Percentiles rank a stretch among this genome's conserved stretches.
Evolutionary conservation across 1,284 basidiomycete genomes (phyloP).

Genomic region (Puccinia polysora): DNA sequence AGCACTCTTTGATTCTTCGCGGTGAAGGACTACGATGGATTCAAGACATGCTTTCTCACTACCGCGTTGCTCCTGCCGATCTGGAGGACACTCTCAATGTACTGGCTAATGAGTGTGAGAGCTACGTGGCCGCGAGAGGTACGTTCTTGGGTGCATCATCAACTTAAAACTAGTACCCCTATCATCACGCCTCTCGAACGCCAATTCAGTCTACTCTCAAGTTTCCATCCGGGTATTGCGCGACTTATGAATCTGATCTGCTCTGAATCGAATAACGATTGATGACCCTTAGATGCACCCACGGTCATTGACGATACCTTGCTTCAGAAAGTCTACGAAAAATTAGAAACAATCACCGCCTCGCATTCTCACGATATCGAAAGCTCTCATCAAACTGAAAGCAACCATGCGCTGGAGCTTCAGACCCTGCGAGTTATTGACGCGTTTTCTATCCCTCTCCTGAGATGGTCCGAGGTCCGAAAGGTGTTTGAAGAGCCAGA

Average conservation of each 20-base stretch:
- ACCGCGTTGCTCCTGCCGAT: conserved; percentile 33
- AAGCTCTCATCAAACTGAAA: conserved; percentile 9
- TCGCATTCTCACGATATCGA: conserved; percentile 5
- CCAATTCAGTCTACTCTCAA: no score
- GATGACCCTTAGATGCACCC: conserved; percentile 2
- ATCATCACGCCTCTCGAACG: no score
- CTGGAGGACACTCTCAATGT: conserved; percentile 38
- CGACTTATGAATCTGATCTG: not conserved
- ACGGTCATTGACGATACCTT: conserved; percentile 31
- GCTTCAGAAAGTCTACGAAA: conserved; percentile 34
- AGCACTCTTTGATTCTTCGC: conserved; percentile 35
- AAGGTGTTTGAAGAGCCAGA: conserved; percentile 19
- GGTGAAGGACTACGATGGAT: conserved; percentile 40
- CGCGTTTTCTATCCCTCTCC: conserved; percentile 30
- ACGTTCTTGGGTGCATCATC: not conserved
- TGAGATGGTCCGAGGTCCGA: conserved; percentile 35
- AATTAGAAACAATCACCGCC: not conserved
- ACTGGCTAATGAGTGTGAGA: conserved; percentile 32
- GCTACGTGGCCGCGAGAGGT: conserved; percentile 14
- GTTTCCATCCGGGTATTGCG: no score
- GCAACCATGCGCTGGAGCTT: not conserved
- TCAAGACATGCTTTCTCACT: conserved; percentile 38
- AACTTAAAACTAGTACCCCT: no score
- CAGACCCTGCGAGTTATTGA: conserved; percentile 33
- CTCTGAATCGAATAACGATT: no score